These are phyloP conservation scores for Porcisia hertigi DNA, from an alignment of 208 protist genomes.

Conservation along the genomic window DNA sequence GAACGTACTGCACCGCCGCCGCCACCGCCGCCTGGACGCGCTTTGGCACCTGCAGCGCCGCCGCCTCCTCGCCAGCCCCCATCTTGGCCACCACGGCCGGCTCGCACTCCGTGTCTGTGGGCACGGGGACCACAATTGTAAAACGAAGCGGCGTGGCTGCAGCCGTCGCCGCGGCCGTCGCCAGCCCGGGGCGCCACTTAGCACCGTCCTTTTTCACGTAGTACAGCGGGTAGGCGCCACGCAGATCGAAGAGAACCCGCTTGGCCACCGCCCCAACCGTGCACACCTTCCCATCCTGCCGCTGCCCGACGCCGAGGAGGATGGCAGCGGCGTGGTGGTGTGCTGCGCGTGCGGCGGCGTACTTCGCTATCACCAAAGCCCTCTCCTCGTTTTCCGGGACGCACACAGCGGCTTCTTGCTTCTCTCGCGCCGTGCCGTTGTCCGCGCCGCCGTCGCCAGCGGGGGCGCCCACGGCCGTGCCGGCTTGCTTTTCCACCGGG, in stretches of 20 bases:
- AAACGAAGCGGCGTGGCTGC: constrained; percentile 12
- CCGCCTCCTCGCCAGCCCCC: neutral
- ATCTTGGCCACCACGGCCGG: neutral
- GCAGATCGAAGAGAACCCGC: constrained; percentile 30
- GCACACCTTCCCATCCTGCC: constrained; percentile 53
- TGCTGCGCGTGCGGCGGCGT: constrained; percentile 29
- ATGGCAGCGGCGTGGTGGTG: constrained; percentile 49
- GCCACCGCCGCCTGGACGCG: constrained; percentile 2
- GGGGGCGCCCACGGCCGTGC: neutral
- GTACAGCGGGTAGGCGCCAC: constrained; percentile 36
- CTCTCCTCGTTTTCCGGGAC: constrained; percentile 2
- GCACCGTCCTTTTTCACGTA: constrained; percentile 73
- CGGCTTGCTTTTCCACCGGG: neutral
- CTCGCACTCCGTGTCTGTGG: neutral
- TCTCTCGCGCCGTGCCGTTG: neutral
- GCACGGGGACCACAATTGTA: constrained; percentile 25
- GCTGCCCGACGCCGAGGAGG: constrained; percentile 63
- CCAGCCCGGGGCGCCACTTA: constrained; percentile 30
- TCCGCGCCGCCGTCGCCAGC: constrained; percentile 7
- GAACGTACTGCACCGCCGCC: constrained; percentile 17
- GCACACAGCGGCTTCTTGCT: neutral
- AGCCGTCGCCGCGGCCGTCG: neutral
- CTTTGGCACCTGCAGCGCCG: neutral
- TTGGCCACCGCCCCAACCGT: constrained; percentile 41
- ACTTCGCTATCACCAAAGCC: constrained; percentile 44